Percentiles rank a stretch among this genome's conserved stretches.
These are phyloP conservation scores for Rhytidiadelphus loreus DNA, from an alignment of 225 moss, liverwort and hornwort species.

Conservation along the genomic window DNA sequence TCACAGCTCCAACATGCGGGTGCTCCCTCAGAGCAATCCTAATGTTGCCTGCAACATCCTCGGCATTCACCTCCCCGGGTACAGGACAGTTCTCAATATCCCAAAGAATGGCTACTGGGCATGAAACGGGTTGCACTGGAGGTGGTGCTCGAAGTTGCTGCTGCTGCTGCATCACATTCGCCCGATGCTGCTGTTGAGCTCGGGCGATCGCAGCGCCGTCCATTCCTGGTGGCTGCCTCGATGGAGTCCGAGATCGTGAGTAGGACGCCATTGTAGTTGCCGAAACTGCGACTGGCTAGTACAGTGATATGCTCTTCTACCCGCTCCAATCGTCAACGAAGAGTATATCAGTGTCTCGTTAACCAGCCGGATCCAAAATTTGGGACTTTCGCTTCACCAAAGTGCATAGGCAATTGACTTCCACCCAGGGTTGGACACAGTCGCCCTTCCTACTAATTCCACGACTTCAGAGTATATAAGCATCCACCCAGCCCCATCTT, in stretches of 20 bases:
- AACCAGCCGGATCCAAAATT: background rate
- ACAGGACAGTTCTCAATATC: slow-evolving; percentile 99
- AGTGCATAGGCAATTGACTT: background rate
- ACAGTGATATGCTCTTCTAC: background rate
- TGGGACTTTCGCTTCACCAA: background rate
- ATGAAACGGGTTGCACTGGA: slow-evolving; percentile 16
- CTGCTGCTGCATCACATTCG: slow-evolving; percentile 31
- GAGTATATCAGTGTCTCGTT: background rate
- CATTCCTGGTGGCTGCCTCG: slow-evolving; percentile 31
- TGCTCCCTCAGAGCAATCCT: slow-evolving; percentile 71
- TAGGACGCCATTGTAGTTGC: slow-evolving; percentile 32
- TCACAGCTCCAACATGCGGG: slow-evolving; percentile 74
- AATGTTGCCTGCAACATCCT: slow-evolving; percentile 86
- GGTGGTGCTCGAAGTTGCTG: slow-evolving; percentile 38
- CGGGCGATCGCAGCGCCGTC: slow-evolving; percentile 32
- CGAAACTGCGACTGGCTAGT: background rate
- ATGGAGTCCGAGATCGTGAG: slow-evolving; percentile 37
- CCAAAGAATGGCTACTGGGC: slow-evolving; percentile 89
- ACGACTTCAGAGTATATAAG: background rate
- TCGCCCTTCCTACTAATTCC: background rate
- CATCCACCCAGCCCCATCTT: background rate
- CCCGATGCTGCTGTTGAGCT: slow-evolving; percentile 48
- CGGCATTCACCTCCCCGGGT: slow-evolving; percentile 80
- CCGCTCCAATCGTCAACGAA: background rate
- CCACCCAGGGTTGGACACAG: background rate